Evolutionary conservation across 2,329 filamentous ascomycete species (phyloP).

Genomic region (Fusarium setosum): DNA sequence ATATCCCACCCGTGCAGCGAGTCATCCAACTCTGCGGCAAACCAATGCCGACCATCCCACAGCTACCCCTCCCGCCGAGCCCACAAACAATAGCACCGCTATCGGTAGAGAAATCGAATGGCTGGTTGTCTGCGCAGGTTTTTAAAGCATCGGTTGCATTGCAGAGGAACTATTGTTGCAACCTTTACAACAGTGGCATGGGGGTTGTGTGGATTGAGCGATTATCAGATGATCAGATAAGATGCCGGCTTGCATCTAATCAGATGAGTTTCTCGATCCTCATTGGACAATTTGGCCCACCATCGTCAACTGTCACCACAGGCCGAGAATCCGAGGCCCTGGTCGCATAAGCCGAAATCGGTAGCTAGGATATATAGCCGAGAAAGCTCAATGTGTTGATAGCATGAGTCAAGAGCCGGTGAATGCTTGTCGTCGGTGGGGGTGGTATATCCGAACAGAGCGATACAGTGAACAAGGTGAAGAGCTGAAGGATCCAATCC

Average conservation of each 20-base stretch:
- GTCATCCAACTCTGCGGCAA: too few species aligned
- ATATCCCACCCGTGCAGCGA: background rate
- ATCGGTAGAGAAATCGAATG: conserved; percentile 12
- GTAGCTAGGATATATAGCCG: conserved; percentile 4
- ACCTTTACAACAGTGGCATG: conserved; percentile 6
- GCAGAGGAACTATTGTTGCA: conserved; percentile 11
- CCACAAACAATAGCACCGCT: background rate
- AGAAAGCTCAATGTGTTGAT: background rate
- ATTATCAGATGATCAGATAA: conserved; percentile 42
- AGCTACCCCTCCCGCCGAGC: conserved; percentile 11
- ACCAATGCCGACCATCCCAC: conserved; percentile 4
- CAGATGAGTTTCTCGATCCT: conserved; percentile 33
- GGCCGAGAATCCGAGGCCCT: background rate
- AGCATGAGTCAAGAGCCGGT: conserved; percentile 3
- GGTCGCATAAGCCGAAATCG: conserved; percentile 22
- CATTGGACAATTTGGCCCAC: conserved; percentile 31
- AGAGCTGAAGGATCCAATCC: background rate
- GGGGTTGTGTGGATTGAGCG: conserved; percentile 18
- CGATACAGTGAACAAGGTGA: background rate
- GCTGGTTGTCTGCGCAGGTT: background rate
- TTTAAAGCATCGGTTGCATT: background rate
- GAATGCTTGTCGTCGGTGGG: background rate
- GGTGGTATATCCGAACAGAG: background rate
- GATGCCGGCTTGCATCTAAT: conserved; percentile 39
- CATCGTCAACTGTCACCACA: conserved; percentile 5